Evolutionary conservation across 1,284 basidiomycete species (phyloP), one percentile per base, ranked within the genome.

Genomic region (Papiliotrema laurentii): DNA sequence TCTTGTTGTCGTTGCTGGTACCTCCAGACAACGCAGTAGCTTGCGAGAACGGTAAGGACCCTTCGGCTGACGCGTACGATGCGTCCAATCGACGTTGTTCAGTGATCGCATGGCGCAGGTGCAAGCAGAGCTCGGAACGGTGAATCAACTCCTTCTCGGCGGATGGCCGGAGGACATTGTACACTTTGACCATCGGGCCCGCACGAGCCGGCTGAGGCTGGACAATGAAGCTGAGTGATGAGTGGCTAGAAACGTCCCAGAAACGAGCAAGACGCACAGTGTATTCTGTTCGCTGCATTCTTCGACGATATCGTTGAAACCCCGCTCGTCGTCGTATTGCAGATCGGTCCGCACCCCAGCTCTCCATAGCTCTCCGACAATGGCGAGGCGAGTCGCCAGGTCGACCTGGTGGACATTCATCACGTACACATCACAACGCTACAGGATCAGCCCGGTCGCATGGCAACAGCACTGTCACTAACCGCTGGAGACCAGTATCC

Each of bases 381-480:
- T 64, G 33, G 73, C 70, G 40, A 80, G 68, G 5, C 79, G 67
- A 5, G 69, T 63, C 11, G 73, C 64, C 5, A 80, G 65, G 51
- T 78, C 66, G 0, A 76, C 76, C 0, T 73, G 71, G 5, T 67
- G 66, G 42, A 76, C 76, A 1, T 68, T 69, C 5, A 77, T 76
- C 2, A 81, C 73, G 53, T 81, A 81, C 19, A 80, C 79, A 56
- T 81, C 79, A 53, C 78, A 80, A 25, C 80, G 73, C 47, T 78
- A 64, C 44, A 25, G 19, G n/a, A 39, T 24, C 5, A 42, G 21
- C 7, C 11, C 27, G 25, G 21, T 28, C 42, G 43, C 21, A 19
- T 31, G 18, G 27, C 13, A 31, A 14, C 11, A 22, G n/a, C n/a
- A n/a, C n/a, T n/a, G n/a, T n/a, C n/a, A 53, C 64, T 50, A 30